Evolutionary conservation across 371 early-diverging fungal species (phyloP).

Genomic region (Rhizopus microsporus): DNA sequence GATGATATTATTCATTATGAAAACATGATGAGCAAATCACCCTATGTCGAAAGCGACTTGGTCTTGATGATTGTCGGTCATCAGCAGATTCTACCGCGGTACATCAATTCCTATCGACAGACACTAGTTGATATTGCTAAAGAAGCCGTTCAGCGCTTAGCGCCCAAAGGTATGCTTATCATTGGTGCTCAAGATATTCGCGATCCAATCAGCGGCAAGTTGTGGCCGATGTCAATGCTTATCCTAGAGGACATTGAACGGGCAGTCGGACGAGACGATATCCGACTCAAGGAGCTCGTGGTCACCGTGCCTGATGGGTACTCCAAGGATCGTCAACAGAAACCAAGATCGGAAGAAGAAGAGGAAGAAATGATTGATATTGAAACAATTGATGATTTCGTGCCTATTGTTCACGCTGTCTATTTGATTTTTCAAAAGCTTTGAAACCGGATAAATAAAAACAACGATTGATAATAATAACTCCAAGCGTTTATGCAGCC

Average conservation of each 20-base stretch:
- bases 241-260: slow-evolving; percentile 74
- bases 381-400: slow-evolving; percentile 33
- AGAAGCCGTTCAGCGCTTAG: slow-evolving; percentile 55
- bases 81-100: slow-evolving; percentile 29
- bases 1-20: slow-evolving; percentile 74
- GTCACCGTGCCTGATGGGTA: slow-evolving; percentile 84
- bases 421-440: slow-evolving; percentile 45
- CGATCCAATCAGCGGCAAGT: slow-evolving; percentile 48
- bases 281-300: slow-evolving; percentile 81
- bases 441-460: neutral
- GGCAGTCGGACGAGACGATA: slow-evolving; percentile 49
- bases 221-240: slow-evolving; percentile 79
- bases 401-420: slow-evolving; percentile 53
- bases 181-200: slow-evolving; percentile 77
- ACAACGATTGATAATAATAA: too few relatives aligned
- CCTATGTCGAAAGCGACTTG: slow-evolving; percentile 41
- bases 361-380: slow-evolving; percentile 37
- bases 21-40: slow-evolving; percentile 54
- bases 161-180: slow-evolving; percentile 65
- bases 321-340: slow-evolving; percentile 61
- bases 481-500: too few relatives aligned
- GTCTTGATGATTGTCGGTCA: slow-evolving; percentile 68
- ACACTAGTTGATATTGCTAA: slow-evolving; percentile 60
- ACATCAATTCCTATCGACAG: slow-evolving; percentile 62
- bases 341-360: slow-evolving; percentile 20